Percentiles rank a stretch among this genome's conserved stretches.
phyloP scores from a whole-genome alignment of 75 land plant species.

The Cunninghamia lanceolata region DNA sequence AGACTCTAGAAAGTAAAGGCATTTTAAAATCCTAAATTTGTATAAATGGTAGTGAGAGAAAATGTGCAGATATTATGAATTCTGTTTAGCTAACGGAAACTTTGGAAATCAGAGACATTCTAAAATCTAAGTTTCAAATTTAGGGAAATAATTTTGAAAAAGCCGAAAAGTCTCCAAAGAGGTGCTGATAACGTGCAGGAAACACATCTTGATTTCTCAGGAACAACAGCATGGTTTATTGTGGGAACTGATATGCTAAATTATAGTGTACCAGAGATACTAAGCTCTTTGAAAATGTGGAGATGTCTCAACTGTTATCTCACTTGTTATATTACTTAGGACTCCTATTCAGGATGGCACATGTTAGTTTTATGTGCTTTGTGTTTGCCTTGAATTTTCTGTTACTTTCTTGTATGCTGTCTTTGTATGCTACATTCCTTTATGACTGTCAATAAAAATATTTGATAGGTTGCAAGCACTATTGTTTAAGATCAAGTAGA shows the following conservation, averaged over 20 bases:
- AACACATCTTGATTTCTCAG: neutral
- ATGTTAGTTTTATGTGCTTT: neutral
- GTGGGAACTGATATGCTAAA: neutral
- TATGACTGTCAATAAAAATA: neutral
- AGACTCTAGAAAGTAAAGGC: too few species aligned
- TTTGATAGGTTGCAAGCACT: neutral
- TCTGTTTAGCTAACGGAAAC: neutral
- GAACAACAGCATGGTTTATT: neutral
- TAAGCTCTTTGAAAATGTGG: neutral
- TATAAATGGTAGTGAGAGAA: neutral
- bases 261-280: neutral
- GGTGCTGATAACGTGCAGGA: neutral
- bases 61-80: neutral
- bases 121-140: neutral
- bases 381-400: neutral
- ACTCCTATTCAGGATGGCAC: neutral
- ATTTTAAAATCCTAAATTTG: too few species aligned
- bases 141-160: neutral
- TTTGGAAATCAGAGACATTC: neutral
- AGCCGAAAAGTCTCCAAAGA: neutral
- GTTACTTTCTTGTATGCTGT: neutral
- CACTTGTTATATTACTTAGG: neutral
- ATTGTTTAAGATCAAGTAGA: neutral
- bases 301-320: neutral
- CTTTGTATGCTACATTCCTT: constrained; percentile 5